Conservation (phyloP, 2,329 filamentous ascomycete genomes). For the Ramularia collo-cygni region DNA sequence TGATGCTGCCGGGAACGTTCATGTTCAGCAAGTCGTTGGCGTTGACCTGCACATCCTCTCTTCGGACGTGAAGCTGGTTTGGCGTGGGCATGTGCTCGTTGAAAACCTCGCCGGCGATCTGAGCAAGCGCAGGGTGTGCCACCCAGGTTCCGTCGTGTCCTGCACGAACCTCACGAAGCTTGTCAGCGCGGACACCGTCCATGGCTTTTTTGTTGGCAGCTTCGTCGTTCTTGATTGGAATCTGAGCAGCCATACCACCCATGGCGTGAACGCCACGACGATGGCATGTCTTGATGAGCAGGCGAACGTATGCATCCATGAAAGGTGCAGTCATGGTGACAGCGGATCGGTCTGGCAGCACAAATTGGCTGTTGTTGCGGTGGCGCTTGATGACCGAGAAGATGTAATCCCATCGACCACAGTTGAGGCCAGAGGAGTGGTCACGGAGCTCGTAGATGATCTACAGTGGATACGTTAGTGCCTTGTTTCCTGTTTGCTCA, state of each 20-base stretch:
- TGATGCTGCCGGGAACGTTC: constrained; percentile 89
- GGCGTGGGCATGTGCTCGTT: constrained; percentile 98
- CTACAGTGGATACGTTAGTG: constrained; percentile 30
- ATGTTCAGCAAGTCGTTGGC: constrained; percentile 94
- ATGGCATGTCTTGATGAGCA: constrained; percentile 97
- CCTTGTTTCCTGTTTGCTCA: constrained; percentile 19
- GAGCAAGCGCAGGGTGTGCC: constrained; percentile 84
- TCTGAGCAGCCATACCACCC: constrained; percentile 97
- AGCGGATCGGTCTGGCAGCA: constrained; percentile 81
- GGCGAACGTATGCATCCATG: constrained; percentile 95
- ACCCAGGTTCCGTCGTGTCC: constrained; percentile 98
- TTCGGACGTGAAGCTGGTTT: constrained; percentile 87
- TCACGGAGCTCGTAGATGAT: constrained; percentile 99
- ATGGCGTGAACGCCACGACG: constrained; percentile 92
- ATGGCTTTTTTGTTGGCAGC: constrained; percentile 19
- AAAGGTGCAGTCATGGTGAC: constrained; percentile 98
- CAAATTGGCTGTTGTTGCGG: constrained; percentile 86
- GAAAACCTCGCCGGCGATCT: constrained; percentile 87
- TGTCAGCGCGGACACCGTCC: constrained; percentile 67
- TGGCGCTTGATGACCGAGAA: constrained; percentile 99
- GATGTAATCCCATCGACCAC: constrained; percentile 99
- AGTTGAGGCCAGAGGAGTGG: constrained; percentile 94
- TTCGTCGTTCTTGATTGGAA: constrained; percentile 96
- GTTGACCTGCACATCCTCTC: constrained; percentile 80
- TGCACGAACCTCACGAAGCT: constrained; percentile 89